phyloP scores from a whole-genome alignment of 2,329 filamentous ascomycete genomes.

The Cladosporium sp. region DNA sequence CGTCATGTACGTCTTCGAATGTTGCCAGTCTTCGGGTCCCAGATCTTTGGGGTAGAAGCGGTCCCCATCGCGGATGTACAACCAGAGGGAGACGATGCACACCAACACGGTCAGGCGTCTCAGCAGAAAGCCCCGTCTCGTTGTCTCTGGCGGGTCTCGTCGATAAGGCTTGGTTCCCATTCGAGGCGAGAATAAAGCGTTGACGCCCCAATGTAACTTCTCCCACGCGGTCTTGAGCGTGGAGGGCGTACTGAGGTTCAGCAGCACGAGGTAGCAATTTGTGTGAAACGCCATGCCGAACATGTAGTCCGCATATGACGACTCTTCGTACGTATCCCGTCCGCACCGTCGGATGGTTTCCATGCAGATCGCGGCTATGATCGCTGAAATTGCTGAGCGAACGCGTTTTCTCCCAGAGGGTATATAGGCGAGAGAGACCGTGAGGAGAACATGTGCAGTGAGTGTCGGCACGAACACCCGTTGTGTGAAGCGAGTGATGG shows the following conservation, averaged over 20 bases:
- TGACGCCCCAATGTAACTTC: slow-evolving; percentile 11
- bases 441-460: neutral
- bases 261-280: slow-evolving; percentile 14
- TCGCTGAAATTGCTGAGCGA: neutral
- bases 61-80: slow-evolving; percentile 4
- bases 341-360: slow-evolving; percentile 3
- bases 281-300: slow-evolving; percentile 16
- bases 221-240: neutral
- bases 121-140: neutral
- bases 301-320: slow-evolving; percentile 15
- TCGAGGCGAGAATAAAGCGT: slow-evolving; percentile 16
- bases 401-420: neutral
- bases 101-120: neutral
- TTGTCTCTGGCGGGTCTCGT: slow-evolving; percentile 6
- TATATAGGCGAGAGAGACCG: slow-evolving; percentile 10
- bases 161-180: slow-evolving; percentile 17
- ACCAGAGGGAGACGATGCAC: neutral
- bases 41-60: neutral
- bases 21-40: neutral
- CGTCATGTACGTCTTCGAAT: slow-evolving; percentile 1
- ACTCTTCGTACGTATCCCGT: neutral
- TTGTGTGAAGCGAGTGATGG: neutral
- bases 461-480: slow-evolving; percentile 2
- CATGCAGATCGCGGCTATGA: slow-evolving; percentile 7
- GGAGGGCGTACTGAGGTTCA: neutral